Conservation (phyloP, 768 basidiomycete species). For the Hypsizygus marmoreus region DNA sequence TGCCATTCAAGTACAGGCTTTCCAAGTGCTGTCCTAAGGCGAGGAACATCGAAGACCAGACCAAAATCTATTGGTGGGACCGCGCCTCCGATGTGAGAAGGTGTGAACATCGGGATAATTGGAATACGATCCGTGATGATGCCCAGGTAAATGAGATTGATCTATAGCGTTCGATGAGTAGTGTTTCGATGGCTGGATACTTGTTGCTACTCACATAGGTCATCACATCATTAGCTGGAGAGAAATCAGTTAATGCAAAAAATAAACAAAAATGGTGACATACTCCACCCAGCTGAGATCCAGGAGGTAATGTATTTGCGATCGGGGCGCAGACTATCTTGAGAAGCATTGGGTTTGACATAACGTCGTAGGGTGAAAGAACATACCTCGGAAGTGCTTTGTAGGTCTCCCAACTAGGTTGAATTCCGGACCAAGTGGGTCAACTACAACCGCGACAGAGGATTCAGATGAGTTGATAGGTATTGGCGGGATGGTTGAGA, state of each 20-base stretch:
- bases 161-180: conserved; percentile 23
- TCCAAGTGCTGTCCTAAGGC: conserved; percentile 44
- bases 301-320: conserved; percentile 71
- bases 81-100: conserved; percentile 52
- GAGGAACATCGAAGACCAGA: conserved; percentile 60
- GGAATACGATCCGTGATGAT: conserved; percentile 61
- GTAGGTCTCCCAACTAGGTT: conserved; percentile 53
- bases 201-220: conserved; percentile 50
- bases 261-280: conserved; percentile 25
- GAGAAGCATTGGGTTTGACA: not conserved
- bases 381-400: conserved; percentile 53
- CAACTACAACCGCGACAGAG: conserved; percentile 9
- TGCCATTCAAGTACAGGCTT: conserved; percentile 63
- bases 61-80: conserved; percentile 58
- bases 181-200: not conserved
- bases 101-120: conserved; percentile 58
- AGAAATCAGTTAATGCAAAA: conserved; percentile 2
- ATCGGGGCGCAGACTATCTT: conserved; percentile 65
- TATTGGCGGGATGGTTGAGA: no score
- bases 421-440: conserved; percentile 18
- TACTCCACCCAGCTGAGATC: conserved; percentile 80
- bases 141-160: conserved; percentile 62
- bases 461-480: not conserved
- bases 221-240: conserved; percentile 75
- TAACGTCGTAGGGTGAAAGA: not conserved